Percentiles rank a stretch among this genome's conserved stretches.
Conservation (phyloP, 768 basidiomycete species). For the Pleurotus giganteus region DNA sequence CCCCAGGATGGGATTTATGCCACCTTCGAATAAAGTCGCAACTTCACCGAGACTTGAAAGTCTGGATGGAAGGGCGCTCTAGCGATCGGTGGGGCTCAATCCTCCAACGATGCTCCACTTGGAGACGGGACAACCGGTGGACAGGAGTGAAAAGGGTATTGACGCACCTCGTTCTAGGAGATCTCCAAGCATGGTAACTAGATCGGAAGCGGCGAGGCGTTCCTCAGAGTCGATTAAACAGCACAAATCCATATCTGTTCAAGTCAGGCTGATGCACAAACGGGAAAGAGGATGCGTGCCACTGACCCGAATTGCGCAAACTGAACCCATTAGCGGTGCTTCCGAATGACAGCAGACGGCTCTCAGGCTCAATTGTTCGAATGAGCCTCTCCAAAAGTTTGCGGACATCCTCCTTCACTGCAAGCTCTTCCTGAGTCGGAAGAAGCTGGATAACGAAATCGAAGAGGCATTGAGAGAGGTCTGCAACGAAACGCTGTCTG, state of each 20-base stretch:
- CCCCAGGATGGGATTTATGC: too few species aligned
- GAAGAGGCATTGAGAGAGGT: slow-evolving; percentile 88
- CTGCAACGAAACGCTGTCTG: slow-evolving; percentile 67
- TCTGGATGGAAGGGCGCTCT: too few species aligned
- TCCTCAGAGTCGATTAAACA: slow-evolving; percentile 90
- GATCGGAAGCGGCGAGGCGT: slow-evolving; percentile 77
- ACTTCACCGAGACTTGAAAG: too few species aligned
- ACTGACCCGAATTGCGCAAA: slow-evolving; percentile 86
- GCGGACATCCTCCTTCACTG: slow-evolving; percentile 94
- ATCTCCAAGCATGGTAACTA: slow-evolving; percentile 92
- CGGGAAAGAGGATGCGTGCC: slow-evolving; percentile 5
- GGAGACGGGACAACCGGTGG: slow-evolving; percentile 11
- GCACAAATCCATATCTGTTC: slow-evolving; percentile 95
- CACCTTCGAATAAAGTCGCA: too few species aligned
- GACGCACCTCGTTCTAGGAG: slow-evolving; percentile 85
- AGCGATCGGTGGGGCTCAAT: too few species aligned
- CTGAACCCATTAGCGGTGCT: slow-evolving; percentile 98
- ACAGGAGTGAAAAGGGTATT: slow-evolving; percentile 1
- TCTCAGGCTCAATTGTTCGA: slow-evolving; percentile 90
- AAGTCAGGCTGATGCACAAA: slow-evolving; percentile 13
- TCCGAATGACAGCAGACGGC: slow-evolving; percentile 89
- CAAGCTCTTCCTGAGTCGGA: slow-evolving; percentile 86
- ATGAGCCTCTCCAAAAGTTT: slow-evolving; percentile 94
- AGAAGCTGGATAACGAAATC: slow-evolving; percentile 93
- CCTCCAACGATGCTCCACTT: too few species aligned